Evolutionary conservation across 2,329 filamentous ascomycete species (phyloP).

Genomic region (Juglanconis oblonga): DNA sequence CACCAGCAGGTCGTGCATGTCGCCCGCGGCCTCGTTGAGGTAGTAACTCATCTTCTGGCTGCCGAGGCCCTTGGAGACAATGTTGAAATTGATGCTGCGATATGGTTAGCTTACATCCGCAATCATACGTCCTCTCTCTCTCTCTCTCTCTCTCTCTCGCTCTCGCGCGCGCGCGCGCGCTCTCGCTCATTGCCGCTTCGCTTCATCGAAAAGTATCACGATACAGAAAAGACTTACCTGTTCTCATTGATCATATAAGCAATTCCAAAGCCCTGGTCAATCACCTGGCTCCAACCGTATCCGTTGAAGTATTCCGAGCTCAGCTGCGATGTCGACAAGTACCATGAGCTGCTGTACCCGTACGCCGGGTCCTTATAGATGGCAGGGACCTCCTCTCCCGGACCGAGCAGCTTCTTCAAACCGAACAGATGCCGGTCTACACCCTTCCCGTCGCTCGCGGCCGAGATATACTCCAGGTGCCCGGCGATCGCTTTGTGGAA

Average conservation of each 20-base stretch:
- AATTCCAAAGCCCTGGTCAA: slow-evolving; percentile 93
- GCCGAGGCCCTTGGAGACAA: slow-evolving; percentile 89
- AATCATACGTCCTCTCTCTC: slow-evolving; percentile 11
- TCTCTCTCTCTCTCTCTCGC: background rate
- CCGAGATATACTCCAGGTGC: slow-evolving; percentile 86
- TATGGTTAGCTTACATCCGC: background rate
- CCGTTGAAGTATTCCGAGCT: slow-evolving; percentile 98
- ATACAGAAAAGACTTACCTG: slow-evolving; percentile 52
- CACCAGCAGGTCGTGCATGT: slow-evolving; percentile 82
- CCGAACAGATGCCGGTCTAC: slow-evolving; percentile 98
- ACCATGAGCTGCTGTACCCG: slow-evolving; percentile 83
- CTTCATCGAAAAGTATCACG: too few species aligned
- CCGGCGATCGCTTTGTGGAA: slow-evolving; percentile 79
- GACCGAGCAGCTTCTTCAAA: slow-evolving; percentile 81
- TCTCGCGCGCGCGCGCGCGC: too few species aligned
- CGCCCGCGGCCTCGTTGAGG: slow-evolving; percentile 86
- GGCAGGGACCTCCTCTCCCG: slow-evolving; percentile 75
- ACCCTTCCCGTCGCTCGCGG: slow-evolving; percentile 87
- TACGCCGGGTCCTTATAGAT: slow-evolving; percentile 88
- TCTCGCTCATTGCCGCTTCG: background rate
- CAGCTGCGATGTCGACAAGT: slow-evolving; percentile 82
- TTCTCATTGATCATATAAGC: slow-evolving; percentile 99
- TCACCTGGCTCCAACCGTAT: slow-evolving; percentile 97
- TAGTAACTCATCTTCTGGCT: slow-evolving; percentile 94
- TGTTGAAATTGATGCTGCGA: slow-evolving; percentile 89